Percentiles rank a stretch among this genome's conserved stretches.
These are phyloP conservation scores for Neurospora tetraspora DNA, from an alignment of 495 filamentous ascomycete genomes.

Conservation along the genomic window DNA sequence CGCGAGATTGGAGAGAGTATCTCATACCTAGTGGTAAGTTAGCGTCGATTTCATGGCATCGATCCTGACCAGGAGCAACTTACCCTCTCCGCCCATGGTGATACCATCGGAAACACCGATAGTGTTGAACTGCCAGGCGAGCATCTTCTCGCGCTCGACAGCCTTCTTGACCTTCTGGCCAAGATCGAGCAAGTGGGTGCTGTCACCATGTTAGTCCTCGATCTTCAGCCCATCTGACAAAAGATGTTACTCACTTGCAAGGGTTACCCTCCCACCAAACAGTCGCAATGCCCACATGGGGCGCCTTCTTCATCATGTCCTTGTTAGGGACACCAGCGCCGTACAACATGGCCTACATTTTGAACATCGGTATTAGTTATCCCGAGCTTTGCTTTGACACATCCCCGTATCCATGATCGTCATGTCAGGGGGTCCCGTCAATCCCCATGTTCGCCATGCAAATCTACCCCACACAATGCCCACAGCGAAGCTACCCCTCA, in stretches of 20 bases:
- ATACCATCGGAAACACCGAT: constrained; percentile 90
- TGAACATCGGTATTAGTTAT: constrained; percentile 1
- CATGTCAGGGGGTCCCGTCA: background rate
- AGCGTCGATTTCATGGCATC: background rate
- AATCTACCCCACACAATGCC: background rate
- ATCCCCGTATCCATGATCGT: background rate
- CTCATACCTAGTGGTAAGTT: constrained; percentile 63
- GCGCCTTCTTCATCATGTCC: constrained; percentile 78
- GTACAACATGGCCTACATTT: constrained; percentile 79
- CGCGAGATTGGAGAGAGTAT: constrained; percentile 88
- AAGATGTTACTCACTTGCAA: constrained; percentile 40
- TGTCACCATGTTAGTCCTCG: constrained; percentile 10
- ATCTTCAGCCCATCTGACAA: background rate
- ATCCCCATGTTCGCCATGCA: background rate
- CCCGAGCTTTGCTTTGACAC: background rate
- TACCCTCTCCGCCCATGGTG: constrained; percentile 93
- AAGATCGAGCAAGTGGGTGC: constrained; percentile 62
- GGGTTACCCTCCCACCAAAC: constrained; percentile 99
- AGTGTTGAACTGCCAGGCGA: constrained; percentile 91
- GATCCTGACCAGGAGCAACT: background rate
- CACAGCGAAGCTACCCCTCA: background rate
- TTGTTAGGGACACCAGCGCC: constrained; percentile 80
- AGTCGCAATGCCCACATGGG: constrained; percentile 80
- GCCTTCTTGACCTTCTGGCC: constrained; percentile 84
- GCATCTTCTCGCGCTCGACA: constrained; percentile 72